A percentile compares a stretch with the other conserved stretches of the same genome.
Conservation (phyloP, 345 rosid species). For the Arabidopsis arenosa region DNA sequence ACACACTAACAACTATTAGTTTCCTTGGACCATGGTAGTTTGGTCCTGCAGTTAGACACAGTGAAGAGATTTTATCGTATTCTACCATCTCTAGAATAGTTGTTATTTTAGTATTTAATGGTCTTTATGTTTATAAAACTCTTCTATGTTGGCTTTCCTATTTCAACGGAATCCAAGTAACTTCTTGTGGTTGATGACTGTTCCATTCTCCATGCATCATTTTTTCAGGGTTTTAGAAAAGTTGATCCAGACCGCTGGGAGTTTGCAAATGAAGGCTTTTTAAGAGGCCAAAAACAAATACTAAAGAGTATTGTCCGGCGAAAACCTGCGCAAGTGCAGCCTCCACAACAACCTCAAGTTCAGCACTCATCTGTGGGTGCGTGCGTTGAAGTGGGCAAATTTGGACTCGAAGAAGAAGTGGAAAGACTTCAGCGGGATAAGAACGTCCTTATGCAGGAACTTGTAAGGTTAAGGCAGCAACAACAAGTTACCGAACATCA, state of each 20-base stretch:
- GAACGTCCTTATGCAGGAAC: constrained; percentile 94
- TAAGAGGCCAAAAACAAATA: constrained; percentile 82
- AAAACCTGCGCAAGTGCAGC: constrained; percentile 70
- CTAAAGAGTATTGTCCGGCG: constrained; percentile 72
- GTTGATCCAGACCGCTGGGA: constrained; percentile 93
- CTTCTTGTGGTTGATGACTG: constrained; percentile 29
- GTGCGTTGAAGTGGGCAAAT: constrained; percentile 86
- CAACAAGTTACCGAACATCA: constrained; percentile 81
- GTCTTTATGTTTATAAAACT: constrained; percentile 20
- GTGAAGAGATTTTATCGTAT: constrained; percentile 26
- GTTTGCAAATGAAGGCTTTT: constrained; percentile 86
- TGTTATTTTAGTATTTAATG: neutral
- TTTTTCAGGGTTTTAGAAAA: constrained; percentile 82
- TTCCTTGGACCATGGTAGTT: constrained; percentile 39
- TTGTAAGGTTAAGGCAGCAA: constrained; percentile 86
- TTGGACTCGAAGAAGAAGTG: constrained; percentile 87
- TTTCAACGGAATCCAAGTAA: constrained; percentile 15
- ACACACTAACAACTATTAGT: constrained; percentile 36
- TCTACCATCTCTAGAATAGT: neutral
- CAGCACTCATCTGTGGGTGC: constrained; percentile 76
- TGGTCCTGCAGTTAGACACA: constrained; percentile 20
- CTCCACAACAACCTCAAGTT: constrained; percentile 58
- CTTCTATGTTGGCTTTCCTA: constrained; percentile 28
- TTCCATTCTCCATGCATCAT: neutral
- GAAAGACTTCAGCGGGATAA: constrained; percentile 87